Base-by-base conservation (phyloP, 345 rosid genomes). In the Brassica nigra region DNA sequence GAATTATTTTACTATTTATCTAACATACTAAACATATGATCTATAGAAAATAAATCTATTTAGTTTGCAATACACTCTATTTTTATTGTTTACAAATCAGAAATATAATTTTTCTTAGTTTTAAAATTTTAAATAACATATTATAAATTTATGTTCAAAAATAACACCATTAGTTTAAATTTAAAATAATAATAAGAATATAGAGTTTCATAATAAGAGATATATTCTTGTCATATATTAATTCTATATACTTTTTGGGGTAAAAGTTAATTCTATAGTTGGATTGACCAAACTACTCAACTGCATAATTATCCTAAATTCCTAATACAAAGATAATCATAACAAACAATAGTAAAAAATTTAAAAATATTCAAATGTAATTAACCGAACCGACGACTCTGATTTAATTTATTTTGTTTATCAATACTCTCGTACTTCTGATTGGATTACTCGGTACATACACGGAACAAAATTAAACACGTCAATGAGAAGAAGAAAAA, bases 381-480 rank as follows among this genome's bases (percentile, higher is more conserved):
- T 52, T 5, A 52, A 52, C 23, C 52, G 29, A 57, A 57, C 62
- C 29, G 61, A 55, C 28, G 18, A 18, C 18, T 55, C 62, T 55
- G 1, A 15, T 55, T 6, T 55, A 6, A 16, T 57, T 18, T 8
- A 8, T 57, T 57, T 58, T 57, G 29, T 55, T 57, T 8, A 57
- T 12, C 4, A 55, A 18, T 20, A 10, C 15, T 10, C 37, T 14
- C 6, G 10, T 30, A 12, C 39, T 12, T 1, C 16, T 52, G 58
- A 52, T 52, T 6, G 8, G 1, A 18, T 18, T 14, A 68, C 23
- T 68, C 59, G 58, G 58, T 6, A 34, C 7, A 65, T 58, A 55
- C 30, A 47, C 62, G 39, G 59, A 7, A 62, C 34, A 34, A 66
- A 66, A 18, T 10, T 36, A 66, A 36, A 75, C 57, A 68, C 74